A percentile compares a stretch with the other conserved stretches of the same genome.
Conservation (phyloP, 2,329 filamentous ascomycete species). For the Colletotrichum sansevieriae region DNA sequence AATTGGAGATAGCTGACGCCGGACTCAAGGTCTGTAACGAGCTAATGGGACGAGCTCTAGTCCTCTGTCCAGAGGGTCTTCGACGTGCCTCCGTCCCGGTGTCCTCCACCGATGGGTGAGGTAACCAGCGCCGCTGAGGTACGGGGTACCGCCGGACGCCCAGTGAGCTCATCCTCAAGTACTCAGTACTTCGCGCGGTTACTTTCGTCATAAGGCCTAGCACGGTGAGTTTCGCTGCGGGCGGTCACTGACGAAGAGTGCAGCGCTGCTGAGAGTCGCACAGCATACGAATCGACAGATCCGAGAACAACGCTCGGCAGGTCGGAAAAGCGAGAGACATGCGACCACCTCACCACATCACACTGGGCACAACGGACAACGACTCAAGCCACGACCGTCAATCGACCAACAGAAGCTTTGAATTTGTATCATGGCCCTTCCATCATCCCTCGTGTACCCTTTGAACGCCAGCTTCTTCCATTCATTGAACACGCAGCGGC, state of each 20-base stretch:
- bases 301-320: conserved; percentile 32
- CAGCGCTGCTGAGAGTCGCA: not conserved
- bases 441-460: conserved; percentile 19
- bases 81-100: conserved; percentile 12
- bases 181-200: conserved; percentile 23
- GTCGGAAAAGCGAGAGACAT: conserved; percentile 37
- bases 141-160: conserved; percentile 10
- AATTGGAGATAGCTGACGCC: conserved; percentile 26
- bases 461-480: conserved; percentile 4
- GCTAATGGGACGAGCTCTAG: conserved; percentile 17
- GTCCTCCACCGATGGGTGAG: conserved; percentile 16
- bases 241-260: conserved; percentile 7
- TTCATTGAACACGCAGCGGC: conserved; percentile 24
- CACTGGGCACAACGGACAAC: conserved; percentile 22
- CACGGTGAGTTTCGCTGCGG: not conserved
- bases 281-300: conserved; percentile 22
- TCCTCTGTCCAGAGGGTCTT: conserved; percentile 9
- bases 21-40: conserved; percentile 22
- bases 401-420: conserved; percentile 10
- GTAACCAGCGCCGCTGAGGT: conserved; percentile 10
- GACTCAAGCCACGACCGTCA: conserved; percentile 21
- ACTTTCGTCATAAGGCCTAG: conserved; percentile 26
- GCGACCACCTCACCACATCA: conserved; percentile 28
- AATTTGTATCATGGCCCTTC: conserved; percentile 15
- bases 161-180: conserved; percentile 4